Evolutionary conservation across 352 stramenopile species (phyloP), one percentile per base, ranked within the genome.

Genomic region (Globisporangium barbulae): DNA sequence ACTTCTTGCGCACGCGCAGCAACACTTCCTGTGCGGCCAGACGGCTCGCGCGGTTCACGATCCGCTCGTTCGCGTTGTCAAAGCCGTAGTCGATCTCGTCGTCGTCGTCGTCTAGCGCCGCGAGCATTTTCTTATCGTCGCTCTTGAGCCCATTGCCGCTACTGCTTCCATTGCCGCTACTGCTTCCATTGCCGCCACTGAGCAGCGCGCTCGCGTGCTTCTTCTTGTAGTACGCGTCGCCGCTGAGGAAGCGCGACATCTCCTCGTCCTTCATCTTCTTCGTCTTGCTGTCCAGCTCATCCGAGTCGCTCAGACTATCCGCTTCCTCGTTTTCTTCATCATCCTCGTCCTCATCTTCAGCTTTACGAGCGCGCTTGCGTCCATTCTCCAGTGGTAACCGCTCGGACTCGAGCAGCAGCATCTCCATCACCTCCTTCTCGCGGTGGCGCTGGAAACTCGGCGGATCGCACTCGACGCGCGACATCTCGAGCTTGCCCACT

Each of bases 401-500:
- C 57, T 90, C 75, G 30, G 81, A 90, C 45, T 96, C 93, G 50
- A 96, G 84, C 44, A 92, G 65, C 35, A 97, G 79, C 65, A 96
- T 96, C 64, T 98, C 91, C 81, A 93, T 93, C 12, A 94, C 81
- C 56, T 96, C 89, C 41, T 90, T 89, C 58, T 96, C 81, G 21
- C 88, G 83, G 55, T 93, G 86, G 21, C 87, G 84, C 70, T 96
- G 86, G 64, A 94, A 97, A 67, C 81, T 90, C 13, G 91, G 91
- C 47, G 91, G 91, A 59, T 97, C 89, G 62, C 85, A 94, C 64
- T 94, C 89, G 1, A 95, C 81, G 25, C 85, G 82, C 21, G 87
- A 87, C 77, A 96, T 91, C 58, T 96, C 89, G 9, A 96, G 70
- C 28, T 89, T 88, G 21, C 96, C 89, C 59, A 99, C 98, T 75